These are phyloP conservation scores for Paecilomyces sp. DNA, from an alignment of 2,329 filamentous ascomycete genomes.

Conservation along the genomic window DNA sequence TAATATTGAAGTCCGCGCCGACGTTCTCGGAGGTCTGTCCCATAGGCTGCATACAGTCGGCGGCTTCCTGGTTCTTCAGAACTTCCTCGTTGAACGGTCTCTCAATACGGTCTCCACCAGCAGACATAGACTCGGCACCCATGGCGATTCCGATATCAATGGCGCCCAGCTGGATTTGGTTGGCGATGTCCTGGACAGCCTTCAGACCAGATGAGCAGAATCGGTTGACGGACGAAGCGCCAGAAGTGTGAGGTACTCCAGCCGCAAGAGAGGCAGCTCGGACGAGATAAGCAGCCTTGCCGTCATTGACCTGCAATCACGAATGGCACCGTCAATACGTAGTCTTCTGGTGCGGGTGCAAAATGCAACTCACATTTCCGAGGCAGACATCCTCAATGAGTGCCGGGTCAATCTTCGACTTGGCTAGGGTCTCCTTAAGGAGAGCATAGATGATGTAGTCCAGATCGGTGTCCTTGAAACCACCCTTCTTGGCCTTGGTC, in stretches of 20 bases:
- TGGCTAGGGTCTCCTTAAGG: conserved; percentile 66
- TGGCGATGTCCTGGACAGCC: conserved; percentile 88
- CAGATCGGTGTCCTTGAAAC: conserved; percentile 87
- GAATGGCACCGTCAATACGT: conserved; percentile 5
- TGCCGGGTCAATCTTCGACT: conserved; percentile 69
- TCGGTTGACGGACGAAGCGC: conserved; percentile 77
- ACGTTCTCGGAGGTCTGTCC: conserved; percentile 98
- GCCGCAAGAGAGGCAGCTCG: conserved; percentile 84
- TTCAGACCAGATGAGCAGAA: conserved; percentile 98
- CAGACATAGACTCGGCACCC: conserved; percentile 83
- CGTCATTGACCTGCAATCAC: conserved; percentile 60
- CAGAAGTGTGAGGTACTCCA: conserved; percentile 85
- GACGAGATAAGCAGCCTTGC: conserved; percentile 81
- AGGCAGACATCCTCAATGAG: conserved; percentile 85
- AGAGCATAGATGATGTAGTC: conserved; percentile 81
- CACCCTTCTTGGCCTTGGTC: conserved; percentile 81
- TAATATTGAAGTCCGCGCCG: conserved; percentile 78
- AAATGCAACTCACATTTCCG: conserved; percentile 63
- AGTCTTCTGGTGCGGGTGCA: conserved; percentile 12
- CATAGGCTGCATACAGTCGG: conserved; percentile 91
- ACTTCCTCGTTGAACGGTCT: conserved; percentile 73
- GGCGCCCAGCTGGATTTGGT: conserved; percentile 69
- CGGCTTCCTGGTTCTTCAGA: conserved; percentile 65
- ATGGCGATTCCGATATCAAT: conserved; percentile 85
- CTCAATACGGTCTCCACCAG: conserved; percentile 61